Conservation (phyloP, 257 asterid species). For the Lavandula angustifolia region DNA sequence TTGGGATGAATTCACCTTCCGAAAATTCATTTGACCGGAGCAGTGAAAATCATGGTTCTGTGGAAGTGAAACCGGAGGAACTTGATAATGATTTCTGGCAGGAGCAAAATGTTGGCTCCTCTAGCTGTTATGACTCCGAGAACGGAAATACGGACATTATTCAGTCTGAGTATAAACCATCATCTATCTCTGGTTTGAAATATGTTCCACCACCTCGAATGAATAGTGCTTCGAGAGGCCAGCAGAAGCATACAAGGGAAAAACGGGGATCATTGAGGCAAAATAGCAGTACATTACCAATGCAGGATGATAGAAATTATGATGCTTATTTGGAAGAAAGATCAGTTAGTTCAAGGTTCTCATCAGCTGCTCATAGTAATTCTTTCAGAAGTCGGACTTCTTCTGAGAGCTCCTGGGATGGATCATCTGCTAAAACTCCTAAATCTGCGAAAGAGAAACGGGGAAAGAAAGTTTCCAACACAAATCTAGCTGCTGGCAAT, state of each 20-base stretch:
- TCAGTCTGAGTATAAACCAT: constrained; percentile 54
- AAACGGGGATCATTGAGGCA: constrained; percentile 54
- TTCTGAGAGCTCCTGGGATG: constrained; percentile 68
- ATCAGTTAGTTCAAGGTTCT: constrained; percentile 49
- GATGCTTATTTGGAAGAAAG: constrained; percentile 66
- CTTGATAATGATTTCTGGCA: constrained; percentile 65
- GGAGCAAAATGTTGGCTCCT: constrained; percentile 61
- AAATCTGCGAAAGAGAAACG: constrained; percentile 48
- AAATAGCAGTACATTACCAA: constrained; percentile 48
- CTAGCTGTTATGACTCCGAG: constrained; percentile 51
- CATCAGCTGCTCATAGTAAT: constrained; percentile 49
- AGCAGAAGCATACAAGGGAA: constrained; percentile 59
- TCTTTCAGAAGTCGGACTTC: constrained; percentile 57
- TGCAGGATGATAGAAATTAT: constrained; percentile 57
- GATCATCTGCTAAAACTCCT: constrained; percentile 46
- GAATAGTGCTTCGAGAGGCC: constrained; percentile 49
- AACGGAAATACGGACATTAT: constrained; percentile 50
- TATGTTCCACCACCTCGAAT: constrained; percentile 66
- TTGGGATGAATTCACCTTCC: constrained; percentile 53
- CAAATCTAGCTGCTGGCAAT: constrained; percentile 40
- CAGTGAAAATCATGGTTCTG: constrained; percentile 55
- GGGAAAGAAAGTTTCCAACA: constrained; percentile 41
- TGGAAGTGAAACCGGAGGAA: constrained; percentile 56
- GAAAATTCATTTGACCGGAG: constrained; percentile 57
- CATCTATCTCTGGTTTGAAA: constrained; percentile 48